These are phyloP conservation scores for Taiwanofungus camphoratus DNA, from an alignment of 1,284 basidiomycete genomes.

Conservation along the genomic window DNA sequence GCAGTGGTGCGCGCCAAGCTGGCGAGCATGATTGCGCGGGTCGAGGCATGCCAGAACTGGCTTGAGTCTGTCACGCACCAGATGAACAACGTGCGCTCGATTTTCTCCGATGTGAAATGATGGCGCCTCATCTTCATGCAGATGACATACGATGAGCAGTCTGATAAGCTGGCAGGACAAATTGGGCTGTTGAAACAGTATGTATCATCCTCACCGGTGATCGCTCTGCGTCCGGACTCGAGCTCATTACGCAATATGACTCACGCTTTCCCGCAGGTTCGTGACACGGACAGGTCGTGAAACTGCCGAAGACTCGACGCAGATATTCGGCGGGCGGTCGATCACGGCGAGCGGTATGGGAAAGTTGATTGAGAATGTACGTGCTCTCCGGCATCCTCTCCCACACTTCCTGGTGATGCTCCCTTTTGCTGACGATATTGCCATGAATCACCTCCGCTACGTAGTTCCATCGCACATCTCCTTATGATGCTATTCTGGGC, in stretches of 20 bases:
- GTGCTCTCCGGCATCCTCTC: slow-evolving; percentile 21
- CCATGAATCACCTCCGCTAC: slow-evolving; percentile 1
- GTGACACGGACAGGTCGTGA: slow-evolving; percentile 64
- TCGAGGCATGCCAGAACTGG: slow-evolving; percentile 88
- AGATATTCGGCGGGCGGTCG: slow-evolving; percentile 47
- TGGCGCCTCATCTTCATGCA: slow-evolving; percentile 20
- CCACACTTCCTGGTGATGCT: not conserved
- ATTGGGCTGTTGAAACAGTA: slow-evolving; percentile 71
- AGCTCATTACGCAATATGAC: slow-evolving; percentile 1
- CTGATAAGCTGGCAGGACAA: slow-evolving; percentile 66
- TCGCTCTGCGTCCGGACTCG: not conserved
- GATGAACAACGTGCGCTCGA: slow-evolving; percentile 76
- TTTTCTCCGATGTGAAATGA: not conserved
- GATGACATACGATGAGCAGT: slow-evolving; percentile 82
- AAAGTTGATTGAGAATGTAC: slow-evolving; percentile 47
- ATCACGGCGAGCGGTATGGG: slow-evolving; percentile 54
- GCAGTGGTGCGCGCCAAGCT: slow-evolving; percentile 90
- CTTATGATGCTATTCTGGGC: slow-evolving; percentile 48
- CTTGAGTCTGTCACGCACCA: slow-evolving; percentile 86
- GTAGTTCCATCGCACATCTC: slow-evolving; percentile 49
- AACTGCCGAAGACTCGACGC: slow-evolving; percentile 61
- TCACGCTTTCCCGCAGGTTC: slow-evolving; percentile 37
- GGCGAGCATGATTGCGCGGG: slow-evolving; percentile 83
- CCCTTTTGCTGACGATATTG: not conserved
- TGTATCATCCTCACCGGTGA: slow-evolving; percentile 18